Conservation (phyloP, 768 basidiomycete species). For the Suillus subalutaceus region DNA sequence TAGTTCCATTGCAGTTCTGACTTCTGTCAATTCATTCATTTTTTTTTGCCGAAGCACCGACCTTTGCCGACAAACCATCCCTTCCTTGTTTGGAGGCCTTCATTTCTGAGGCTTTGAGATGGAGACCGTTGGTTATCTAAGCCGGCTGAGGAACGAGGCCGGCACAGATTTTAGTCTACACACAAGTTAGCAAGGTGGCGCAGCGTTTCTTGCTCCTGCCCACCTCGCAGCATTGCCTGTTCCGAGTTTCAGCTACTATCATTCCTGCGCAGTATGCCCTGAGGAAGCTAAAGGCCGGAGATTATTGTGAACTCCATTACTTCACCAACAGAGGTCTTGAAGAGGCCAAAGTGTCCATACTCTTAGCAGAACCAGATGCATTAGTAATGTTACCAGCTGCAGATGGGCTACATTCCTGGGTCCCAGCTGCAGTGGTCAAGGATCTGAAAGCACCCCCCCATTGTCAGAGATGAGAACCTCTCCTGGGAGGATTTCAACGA, state of each 20-base stretch:
- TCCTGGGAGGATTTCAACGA: conserved; percentile 17
- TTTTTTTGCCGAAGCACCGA: too few species aligned
- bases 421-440: conserved; percentile 5
- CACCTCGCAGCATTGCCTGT: too few species aligned
- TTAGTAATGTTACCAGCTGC: not conserved
- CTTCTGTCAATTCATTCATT: too few species aligned
- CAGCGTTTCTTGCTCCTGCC: too few species aligned
- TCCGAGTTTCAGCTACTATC: not conserved
- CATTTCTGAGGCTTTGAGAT: too few species aligned
- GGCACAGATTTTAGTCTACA: too few species aligned
- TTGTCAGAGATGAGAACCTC: conserved; percentile 11
- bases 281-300: not conserved
- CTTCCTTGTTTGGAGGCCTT: too few species aligned
- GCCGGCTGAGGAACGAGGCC: too few species aligned
- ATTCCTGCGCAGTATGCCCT: not conserved
- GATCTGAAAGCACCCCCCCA: not conserved
- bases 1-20: too few species aligned
- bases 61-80: too few species aligned
- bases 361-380: conserved; percentile 10
- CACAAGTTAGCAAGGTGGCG: too few species aligned
- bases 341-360: conserved; percentile 1
- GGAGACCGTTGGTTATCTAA: too few species aligned
- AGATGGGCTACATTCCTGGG: conserved; percentile 5
- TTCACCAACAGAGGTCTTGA: conserved; percentile 17
- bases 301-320: not conserved